These are phyloP conservation scores for Quercus glauca DNA, from an alignment of 306 rosid species.

Conservation along the genomic window DNA sequence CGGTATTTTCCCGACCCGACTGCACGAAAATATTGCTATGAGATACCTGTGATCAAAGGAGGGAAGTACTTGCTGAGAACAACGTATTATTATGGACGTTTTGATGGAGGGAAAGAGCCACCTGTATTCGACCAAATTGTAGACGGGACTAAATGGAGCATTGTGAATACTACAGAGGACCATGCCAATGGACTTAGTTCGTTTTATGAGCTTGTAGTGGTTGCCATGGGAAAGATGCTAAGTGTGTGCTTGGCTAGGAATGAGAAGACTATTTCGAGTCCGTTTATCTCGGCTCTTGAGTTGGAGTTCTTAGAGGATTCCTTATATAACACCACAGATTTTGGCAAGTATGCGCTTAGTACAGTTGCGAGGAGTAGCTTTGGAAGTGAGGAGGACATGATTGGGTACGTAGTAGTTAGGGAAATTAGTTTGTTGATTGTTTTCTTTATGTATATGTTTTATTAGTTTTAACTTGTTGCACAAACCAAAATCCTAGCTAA, in stretches of 20 bases:
- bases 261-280: slow-evolving; percentile 50
- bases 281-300: slow-evolving; percentile 86
- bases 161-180: slow-evolving; percentile 72
- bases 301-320: slow-evolving; percentile 54
- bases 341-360: slow-evolving; percentile 56
- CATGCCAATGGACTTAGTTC: slow-evolving; percentile 67
- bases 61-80: slow-evolving; percentile 62
- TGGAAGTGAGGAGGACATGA: slow-evolving; percentile 42
- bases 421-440: background rate
- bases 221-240: slow-evolving; percentile 43
- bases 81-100: slow-evolving; percentile 68
- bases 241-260: slow-evolving; percentile 83
- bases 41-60: slow-evolving; percentile 50
- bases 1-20: slow-evolving; percentile 64
- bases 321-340: slow-evolving; percentile 68
- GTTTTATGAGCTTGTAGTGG: slow-evolving; percentile 58
- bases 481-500: too few relatives aligned
- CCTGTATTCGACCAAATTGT: slow-evolving; percentile 88
- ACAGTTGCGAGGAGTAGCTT: slow-evolving; percentile 55
- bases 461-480: background rate
- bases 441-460: background rate
- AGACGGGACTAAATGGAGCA: slow-evolving; percentile 74
- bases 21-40: slow-evolving; percentile 64
- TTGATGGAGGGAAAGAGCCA: slow-evolving; percentile 67
- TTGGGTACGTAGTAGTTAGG: slow-evolving; percentile 42